Evolutionary conservation across 352 stramenopile genomes (phyloP), one percentile per base, ranked within the genome.

Genomic region (Pythium biforme): DNA sequence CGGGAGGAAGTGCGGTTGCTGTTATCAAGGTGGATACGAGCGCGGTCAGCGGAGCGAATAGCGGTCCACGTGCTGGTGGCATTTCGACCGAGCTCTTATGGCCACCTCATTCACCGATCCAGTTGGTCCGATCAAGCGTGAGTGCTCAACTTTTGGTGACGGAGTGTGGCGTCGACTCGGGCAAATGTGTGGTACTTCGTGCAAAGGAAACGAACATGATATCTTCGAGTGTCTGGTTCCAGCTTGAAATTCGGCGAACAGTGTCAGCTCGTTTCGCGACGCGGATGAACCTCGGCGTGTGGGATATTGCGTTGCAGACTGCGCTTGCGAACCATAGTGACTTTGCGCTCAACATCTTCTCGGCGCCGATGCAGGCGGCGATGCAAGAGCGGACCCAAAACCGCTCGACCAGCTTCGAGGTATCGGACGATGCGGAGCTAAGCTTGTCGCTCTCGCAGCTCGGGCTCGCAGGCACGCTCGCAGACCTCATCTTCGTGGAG

Each of bases 351-450:
- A 27, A 37, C 20, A 39, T 47, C 0, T 19, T 58, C 15, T 20
- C 51, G 17, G 33, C 19, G 6, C 55, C 55, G 29, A 33, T 19
- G 31, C 22, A 45, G 27, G n/a, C 55, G 11, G 15, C 26, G 27
- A 41, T 17, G 1, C 31, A 45, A 12, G 25, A 11, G 25, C 22
- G 14, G 2, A 22, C 22, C 3, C 20, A 49, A 17, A 12, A 25
- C 15, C 22, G 15, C 19, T 15, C 9, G 6, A 41, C 19, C 34
- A 46, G n/a, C 19, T 61, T 66, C 40, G 52, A 56, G 10, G 6
- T 67, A 1, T 19, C n/a, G 2, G 60, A 67, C 19, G 60, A 67
- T 40, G 23, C 25, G 1, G 52, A 67, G 14, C 10, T 67, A 25
- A 41, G 14, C 10, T 25, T 67, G 4, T 62, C 60, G 4, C 45